Percentiles rank a stretch among this genome's conserved stretches.
Conservation (phyloP, 495 filamentous ascomycete species). For the Saxophila tyrrhenica region DNA sequence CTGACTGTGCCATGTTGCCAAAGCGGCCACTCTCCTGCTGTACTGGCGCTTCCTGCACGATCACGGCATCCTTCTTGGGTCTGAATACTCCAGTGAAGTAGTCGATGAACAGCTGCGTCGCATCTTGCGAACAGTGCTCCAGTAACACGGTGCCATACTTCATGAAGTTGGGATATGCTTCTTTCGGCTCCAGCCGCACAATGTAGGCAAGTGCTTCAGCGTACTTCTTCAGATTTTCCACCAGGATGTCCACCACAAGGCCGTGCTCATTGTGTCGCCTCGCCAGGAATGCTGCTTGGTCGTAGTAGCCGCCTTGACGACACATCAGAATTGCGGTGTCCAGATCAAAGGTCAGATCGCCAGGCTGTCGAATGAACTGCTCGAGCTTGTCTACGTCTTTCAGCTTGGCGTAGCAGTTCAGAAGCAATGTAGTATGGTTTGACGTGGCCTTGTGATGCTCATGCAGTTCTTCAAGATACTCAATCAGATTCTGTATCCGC, state of each 20-base stretch:
- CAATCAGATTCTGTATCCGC: constrained; percentile 91
- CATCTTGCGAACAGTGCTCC: constrained; percentile 65
- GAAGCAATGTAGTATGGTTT: constrained; percentile 88
- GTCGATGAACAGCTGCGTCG: constrained; percentile 77
- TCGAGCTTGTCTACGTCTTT: constrained; percentile 94
- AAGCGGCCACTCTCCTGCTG: constrained; percentile 38
- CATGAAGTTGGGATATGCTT: constrained; percentile 86
- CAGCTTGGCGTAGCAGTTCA: constrained; percentile 96
- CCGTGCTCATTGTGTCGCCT: constrained; percentile 91
- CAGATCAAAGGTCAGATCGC: constrained; percentile 89
- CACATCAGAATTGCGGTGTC: constrained; percentile 98
- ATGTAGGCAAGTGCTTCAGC: constrained; percentile 83
- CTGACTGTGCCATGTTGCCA: constrained; percentile 33
- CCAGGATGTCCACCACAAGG: constrained; percentile 85
- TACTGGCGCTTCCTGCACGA: constrained; percentile 40
- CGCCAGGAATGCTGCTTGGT: constrained; percentile 91
- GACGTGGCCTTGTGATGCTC: constrained; percentile 86
- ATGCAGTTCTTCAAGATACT: constrained; percentile 93
- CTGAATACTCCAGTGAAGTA: constrained; percentile 83
- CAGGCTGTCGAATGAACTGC: constrained; percentile 89
- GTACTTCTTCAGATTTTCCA: constrained; percentile 87
- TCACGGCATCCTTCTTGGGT: constrained; percentile 53
- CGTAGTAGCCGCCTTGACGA: constrained; percentile 92
- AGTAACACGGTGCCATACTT: constrained; percentile 87
- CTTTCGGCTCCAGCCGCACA: constrained; percentile 63